These are phyloP conservation scores for Ustilago loliicola DNA, from an alignment of 1,284 basidiomycete genomes.

Conservation along the genomic window DNA sequence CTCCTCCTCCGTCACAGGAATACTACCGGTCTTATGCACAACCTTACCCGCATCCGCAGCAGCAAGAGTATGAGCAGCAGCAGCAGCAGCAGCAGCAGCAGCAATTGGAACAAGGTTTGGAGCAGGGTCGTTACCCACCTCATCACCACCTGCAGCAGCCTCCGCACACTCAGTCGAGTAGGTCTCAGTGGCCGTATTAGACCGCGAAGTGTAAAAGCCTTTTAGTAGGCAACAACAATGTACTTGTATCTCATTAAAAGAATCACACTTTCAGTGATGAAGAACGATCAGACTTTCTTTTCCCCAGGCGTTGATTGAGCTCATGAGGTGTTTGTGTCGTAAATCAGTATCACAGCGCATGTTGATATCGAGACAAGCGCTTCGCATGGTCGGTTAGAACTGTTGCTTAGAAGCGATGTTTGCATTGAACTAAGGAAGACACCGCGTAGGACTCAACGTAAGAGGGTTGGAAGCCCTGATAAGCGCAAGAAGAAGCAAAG, in stretches of 20 bases:
- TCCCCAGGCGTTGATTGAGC: background rate
- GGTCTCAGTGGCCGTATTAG: slow-evolving; percentile 25
- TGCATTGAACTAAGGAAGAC: too few relatives aligned
- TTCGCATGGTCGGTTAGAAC: too few relatives aligned
- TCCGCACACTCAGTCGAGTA: background rate
- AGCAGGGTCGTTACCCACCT: slow-evolving; percentile 5
- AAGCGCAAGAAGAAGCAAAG: background rate
- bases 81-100: slow-evolving; percentile 1
- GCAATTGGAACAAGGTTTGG: background rate
- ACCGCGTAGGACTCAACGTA: too few relatives aligned
- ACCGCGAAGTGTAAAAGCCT: background rate
- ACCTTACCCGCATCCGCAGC: background rate
- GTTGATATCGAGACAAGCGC: too few relatives aligned
- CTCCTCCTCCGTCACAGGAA: background rate
- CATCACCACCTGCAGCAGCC: slow-evolving; percentile 10
- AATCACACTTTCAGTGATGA: background rate
- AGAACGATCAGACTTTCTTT: background rate
- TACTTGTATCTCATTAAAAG: slow-evolving; percentile 26
- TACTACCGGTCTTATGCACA: slow-evolving; percentile 2
- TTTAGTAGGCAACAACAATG: slow-evolving; percentile 1
- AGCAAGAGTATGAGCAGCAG: background rate
- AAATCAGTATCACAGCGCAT: too few relatives aligned
- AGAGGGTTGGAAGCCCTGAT: background rate
- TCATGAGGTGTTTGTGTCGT: too few relatives aligned
- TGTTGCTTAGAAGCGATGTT: too few relatives aligned